Evolutionary conservation across 2,329 filamentous ascomycete genomes (phyloP).

Genomic region (Cordyceps sp.): DNA sequence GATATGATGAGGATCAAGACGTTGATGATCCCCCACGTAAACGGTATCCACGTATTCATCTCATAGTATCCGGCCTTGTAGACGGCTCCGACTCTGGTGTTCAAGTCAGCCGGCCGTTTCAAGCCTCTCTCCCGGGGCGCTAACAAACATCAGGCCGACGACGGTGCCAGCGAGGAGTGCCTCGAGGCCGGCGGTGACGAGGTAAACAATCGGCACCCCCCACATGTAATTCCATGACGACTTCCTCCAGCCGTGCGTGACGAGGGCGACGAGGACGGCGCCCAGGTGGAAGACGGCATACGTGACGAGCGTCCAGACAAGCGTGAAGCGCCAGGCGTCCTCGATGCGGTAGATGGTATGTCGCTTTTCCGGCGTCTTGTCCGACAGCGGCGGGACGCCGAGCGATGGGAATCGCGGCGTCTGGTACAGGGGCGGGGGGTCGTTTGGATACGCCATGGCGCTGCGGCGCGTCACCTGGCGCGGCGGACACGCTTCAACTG

Average conservation of each 20-base stretch:
- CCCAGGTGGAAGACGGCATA: slow-evolving; percentile 60
- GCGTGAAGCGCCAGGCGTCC: slow-evolving; percentile 77
- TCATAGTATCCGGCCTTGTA: slow-evolving; percentile 71
- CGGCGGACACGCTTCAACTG: neutral
- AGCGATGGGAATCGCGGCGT: slow-evolving; percentile 67
- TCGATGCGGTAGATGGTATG: slow-evolving; percentile 53
- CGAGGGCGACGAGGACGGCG: slow-evolving; percentile 53
- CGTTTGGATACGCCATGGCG: slow-evolving; percentile 2
- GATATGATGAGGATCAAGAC: slow-evolving; percentile 69
- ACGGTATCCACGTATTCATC: slow-evolving; percentile 91
- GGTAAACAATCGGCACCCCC: slow-evolving; percentile 56
- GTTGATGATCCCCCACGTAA: slow-evolving; percentile 76
- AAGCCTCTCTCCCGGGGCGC: too few relatives aligned
- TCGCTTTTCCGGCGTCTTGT: slow-evolving; percentile 20
- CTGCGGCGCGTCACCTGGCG: neutral
- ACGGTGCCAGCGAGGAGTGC: slow-evolving; percentile 67
- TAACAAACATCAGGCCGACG: slow-evolving; percentile 69
- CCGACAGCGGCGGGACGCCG: slow-evolving; percentile 48
- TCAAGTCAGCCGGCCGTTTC: slow-evolving; percentile 7
- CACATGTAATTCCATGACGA: slow-evolving; percentile 47
- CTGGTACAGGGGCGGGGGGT: slow-evolving; percentile 36
- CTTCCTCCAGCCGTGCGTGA: slow-evolving; percentile 47
- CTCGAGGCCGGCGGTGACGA: slow-evolving; percentile 55
- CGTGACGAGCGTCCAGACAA: slow-evolving; percentile 72
- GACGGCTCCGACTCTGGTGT: slow-evolving; percentile 54